Conservation (phyloP, 768 basidiomycete species). For the Phylloporus arenicola region DNA sequence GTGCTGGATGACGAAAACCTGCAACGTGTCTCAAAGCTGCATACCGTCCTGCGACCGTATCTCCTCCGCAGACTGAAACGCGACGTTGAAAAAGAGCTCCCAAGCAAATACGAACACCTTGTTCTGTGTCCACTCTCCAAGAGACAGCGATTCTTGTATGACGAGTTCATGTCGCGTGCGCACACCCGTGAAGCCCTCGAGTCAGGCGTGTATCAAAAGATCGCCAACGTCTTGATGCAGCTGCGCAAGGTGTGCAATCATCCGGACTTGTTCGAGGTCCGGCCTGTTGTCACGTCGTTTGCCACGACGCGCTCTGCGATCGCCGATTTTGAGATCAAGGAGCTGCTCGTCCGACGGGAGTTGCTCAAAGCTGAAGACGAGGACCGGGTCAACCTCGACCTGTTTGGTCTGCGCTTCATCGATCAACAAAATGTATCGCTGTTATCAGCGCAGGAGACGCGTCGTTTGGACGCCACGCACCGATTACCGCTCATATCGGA, state of each 20-base stretch:
- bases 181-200: constrained; percentile 77
- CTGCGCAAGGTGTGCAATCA: constrained; percentile 95
- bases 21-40: constrained; percentile 82
- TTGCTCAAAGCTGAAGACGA: constrained; percentile 51
- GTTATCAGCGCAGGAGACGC: constrained; percentile 49
- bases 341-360: constrained; percentile 75
- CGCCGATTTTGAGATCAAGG: constrained; percentile 81
- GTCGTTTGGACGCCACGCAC: constrained; percentile 53
- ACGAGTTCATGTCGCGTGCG: constrained; percentile 90
- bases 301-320: constrained; percentile 69
- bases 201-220: constrained; percentile 83
- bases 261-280: constrained; percentile 87
- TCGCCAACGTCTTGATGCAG: constrained; percentile 96
- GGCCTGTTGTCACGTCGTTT: constrained; percentile 76
- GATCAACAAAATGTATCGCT: constrained; percentile 48
- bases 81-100: constrained; percentile 95
- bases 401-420: constrained; percentile 62
- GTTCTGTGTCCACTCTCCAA: constrained; percentile 86
- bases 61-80: constrained; percentile 92
- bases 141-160: constrained; percentile 90
- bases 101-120: constrained; percentile 89
- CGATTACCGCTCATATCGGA: constrained; percentile 50
- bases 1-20: constrained; percentile 74
- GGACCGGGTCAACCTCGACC: constrained; percentile 54
- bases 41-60: constrained; percentile 93